Base-by-base conservation (phyloP, 257 asterid species). In the Marsdenia floribunda region DNA sequence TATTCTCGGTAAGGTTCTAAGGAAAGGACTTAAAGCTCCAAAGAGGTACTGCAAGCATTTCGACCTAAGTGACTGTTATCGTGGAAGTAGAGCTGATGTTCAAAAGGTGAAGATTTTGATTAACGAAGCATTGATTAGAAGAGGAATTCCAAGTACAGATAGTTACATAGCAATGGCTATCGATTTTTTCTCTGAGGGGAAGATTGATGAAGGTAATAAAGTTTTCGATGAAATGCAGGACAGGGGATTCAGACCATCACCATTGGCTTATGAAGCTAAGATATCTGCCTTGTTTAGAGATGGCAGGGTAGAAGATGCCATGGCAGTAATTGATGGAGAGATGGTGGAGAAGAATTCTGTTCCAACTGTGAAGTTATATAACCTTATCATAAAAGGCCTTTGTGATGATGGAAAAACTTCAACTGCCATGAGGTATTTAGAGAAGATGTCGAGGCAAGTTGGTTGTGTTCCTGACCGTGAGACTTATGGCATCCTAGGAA, bases 11-110 rank as follows among this genome's bases (percentile, higher is more conserved):
- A 87, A 86, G 80, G 89, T 92, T 69, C 78, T 94, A 83, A 85
- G 80, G 12, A 94, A 91, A 85, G 98, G 97, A 77, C 93, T 91
- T 3, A 89, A 81, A 86, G 89, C 92, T 79, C 97, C 96, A 4
- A 90, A 80, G 76, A 79, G 77, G 70, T 76, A 55, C 83, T 72
- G 74, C 67, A 94, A 84, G 81, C 85, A 83, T 66, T 78, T 89
- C 3, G 93, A 93, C 77, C 86, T 88, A 15, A 73, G 83, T 79
- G 76, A 72, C 47, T 79, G 86, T 67, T 82, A 76, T 50, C 71
- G 72, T 75, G 83, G 77, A 59, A 81, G 81, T 22, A 74, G 76
- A 76, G 75, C 63, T 6, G 88, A 80, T 72, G 72, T 76, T 68
- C 37, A 71, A 57, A 59, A 73, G 5, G 78, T 79, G n/a, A 94